Conservation (phyloP, 2,329 filamentous ascomycete species). For the Aureobasidium sp. region DNA sequence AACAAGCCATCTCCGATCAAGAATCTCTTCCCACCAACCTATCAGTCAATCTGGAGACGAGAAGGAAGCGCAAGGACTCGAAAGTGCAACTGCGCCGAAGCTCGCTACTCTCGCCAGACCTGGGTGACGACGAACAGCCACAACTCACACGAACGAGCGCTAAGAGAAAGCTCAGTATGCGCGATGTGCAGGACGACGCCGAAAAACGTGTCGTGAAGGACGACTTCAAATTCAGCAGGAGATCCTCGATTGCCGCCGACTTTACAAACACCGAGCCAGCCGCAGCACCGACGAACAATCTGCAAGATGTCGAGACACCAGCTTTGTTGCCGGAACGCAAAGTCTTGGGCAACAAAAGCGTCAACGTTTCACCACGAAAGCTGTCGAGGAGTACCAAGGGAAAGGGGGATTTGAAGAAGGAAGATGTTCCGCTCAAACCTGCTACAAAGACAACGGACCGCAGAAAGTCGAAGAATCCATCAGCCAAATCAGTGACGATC, state of each 20-base stretch:
- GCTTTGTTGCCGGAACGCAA: conserved; percentile 26
- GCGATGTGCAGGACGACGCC: conserved; percentile 40
- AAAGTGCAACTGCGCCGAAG: conserved; percentile 35
- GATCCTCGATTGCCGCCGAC: conserved; percentile 9
- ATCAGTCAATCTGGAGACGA: conserved; percentile 43
- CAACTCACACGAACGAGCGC: conserved; percentile 38
- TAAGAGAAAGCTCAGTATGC: conserved; percentile 50
- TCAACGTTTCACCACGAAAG: conserved; percentile 30
- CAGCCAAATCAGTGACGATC: conserved; percentile 13
- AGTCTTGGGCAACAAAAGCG: conserved; percentile 35
- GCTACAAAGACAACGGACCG: conserved; percentile 10
- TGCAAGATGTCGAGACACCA: background rate
- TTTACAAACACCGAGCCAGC: background rate
- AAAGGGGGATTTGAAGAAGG: conserved; percentile 18
- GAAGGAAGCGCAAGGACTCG: conserved; percentile 45
- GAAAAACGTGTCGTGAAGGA: conserved; percentile 27
- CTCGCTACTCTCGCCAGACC: conserved; percentile 33
- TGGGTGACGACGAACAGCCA: conserved; percentile 26
- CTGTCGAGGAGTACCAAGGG: background rate
- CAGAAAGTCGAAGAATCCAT: conserved; percentile 15
- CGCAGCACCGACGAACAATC: background rate
- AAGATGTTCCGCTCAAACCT: conserved; percentile 11
- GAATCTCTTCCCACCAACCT: conserved; percentile 32
- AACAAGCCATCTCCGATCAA: conserved; percentile 22
- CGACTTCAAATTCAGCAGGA: conserved; percentile 41